Percentiles rank a stretch among this genome's conserved stretches.
These are phyloP conservation scores for Naganishia onofrii DNA, from an alignment of 768 basidiomycete genomes.

Conservation along the genomic window DNA sequence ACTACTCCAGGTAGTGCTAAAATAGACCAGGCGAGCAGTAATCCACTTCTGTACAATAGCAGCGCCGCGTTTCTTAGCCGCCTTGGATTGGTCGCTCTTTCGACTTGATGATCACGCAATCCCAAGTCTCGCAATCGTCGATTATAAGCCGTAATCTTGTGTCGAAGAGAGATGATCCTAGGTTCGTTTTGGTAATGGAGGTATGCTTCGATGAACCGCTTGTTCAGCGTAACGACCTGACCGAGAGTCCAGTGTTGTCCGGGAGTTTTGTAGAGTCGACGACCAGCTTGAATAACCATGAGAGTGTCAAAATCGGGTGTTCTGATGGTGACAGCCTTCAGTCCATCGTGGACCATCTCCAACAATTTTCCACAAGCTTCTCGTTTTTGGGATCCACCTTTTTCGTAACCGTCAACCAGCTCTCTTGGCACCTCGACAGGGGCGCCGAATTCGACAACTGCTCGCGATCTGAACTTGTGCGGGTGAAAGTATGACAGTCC, in stretches of 20 bases:
- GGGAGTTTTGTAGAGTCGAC: slow-evolving; percentile 88
- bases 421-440: slow-evolving; percentile 89
- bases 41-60: slow-evolving; percentile 72
- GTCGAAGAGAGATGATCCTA: slow-evolving; percentile 73
- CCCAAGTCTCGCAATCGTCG: slow-evolving; percentile 82
- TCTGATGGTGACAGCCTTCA: slow-evolving; percentile 93
- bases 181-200: slow-evolving; percentile 89
- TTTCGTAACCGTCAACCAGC: slow-evolving; percentile 81
- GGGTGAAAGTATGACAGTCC: slow-evolving; percentile 70
- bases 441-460: slow-evolving; percentile 92
- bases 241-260: slow-evolving; percentile 89
- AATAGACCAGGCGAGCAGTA: slow-evolving; percentile 75
- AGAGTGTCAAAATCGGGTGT: slow-evolving; percentile 97
- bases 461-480: slow-evolving; percentile 85
- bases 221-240: slow-evolving; percentile 91
- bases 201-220: slow-evolving; percentile 89
- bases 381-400: slow-evolving; percentile 80
- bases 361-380: slow-evolving; percentile 86
- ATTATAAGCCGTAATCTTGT: slow-evolving; percentile 84
- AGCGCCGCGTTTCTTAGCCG: slow-evolving; percentile 79
- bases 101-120: slow-evolving; percentile 91
- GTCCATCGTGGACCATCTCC: slow-evolving; percentile 82
- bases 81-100: slow-evolving; percentile 74
- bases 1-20: slow-evolving; percentile 87
- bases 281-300: slow-evolving; percentile 96